Evolutionary conservation across 257 asterid genomes (phyloP), one percentile per base, ranked within the genome.

Genomic region (Solanum chiquidenum): DNA sequence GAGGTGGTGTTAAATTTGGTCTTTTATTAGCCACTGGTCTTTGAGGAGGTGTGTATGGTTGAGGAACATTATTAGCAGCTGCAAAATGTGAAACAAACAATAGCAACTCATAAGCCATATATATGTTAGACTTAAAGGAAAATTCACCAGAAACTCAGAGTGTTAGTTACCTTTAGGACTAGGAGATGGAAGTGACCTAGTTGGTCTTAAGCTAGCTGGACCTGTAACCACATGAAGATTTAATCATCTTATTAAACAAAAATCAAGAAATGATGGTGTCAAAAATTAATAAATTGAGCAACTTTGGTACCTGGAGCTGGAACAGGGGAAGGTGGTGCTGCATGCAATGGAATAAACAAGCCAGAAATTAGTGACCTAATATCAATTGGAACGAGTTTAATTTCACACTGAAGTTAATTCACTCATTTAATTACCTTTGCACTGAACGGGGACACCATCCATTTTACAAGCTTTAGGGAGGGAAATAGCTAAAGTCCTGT

Each of bases 401-500:
- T 88, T 74, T 12, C 75, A 76, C 27, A 66, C 9, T 72, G 55
- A 62, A 83, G 12, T 55, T 60, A 35, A 55, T 13, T 3, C 38
- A 76, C 14, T 25, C 60, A 60, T 20, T 5, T 31, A 9, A 52
- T 86, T 9, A 95, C 98, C 94, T 93, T 90, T 90, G 95, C 98
- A 96, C 75, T 93, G 98, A 83, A 95, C 83, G 52, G 98, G 94
- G 16, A 95, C 96, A 16, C 95, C 95, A 35, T 92, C 91, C 91
- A 85, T 89, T 71, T 92, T 96, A 89, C 99, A 96, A 27, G 96
- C 94, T 46, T 92, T 92, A 1, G 99, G 98, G n/a, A 95, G 94
- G 52, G 96, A 90, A 35, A 95, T 33, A 9, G 98, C 97, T 0
- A 92, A 90, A 33, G 93, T 92, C 34, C 87, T 95, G 71, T 95